Evolutionary conservation across 495 filamentous ascomycete species (phyloP), one percentile per base, ranked within the genome.

Genomic region (Daldinia bambusicola): DNA sequence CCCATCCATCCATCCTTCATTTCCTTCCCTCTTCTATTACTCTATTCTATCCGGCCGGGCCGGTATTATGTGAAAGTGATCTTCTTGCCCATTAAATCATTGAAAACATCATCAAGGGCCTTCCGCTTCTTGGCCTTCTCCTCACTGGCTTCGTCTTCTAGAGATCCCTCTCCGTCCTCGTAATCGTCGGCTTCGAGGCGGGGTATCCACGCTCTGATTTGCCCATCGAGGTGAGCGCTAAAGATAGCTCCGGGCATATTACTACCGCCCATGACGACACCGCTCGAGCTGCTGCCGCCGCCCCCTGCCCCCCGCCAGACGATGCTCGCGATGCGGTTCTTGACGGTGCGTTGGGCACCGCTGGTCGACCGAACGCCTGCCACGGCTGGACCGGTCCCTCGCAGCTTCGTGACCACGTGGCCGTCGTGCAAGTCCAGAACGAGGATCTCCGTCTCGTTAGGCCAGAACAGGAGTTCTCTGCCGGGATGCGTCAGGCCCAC

Each of bases 371-470:
- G 80, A 2, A 81, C 82, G 43, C 79, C 80, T 30, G 85, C 78
- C 3, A 87, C 74, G 7, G 71, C 74, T 7, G 84, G 80, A 0
- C 89, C 89, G 0, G 89, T 88, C 6, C 88, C 84, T 36, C 87
- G 82, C 12, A 97, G 80, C 20, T 89, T 86, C 62, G 91, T 92
- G 18, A 94, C 69, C 32, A 93, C 82, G n/a, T 81, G 85, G 0
- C 93, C 93, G 66, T 93, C 88, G 48, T 90, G 88, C 2, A 95
- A 79, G 67, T 92, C 90, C 67, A 92, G 89, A 74, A 90, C 86
- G 26, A 96, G 81, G 7, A 97, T 89, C 75, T 94, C 92, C 55
- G 83, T 86, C 67, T 91, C 89, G 63, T 93, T 95, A 0, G 92
- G 87, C 80, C 89, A 95, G 60, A 93, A 85, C 3, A 97, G 81